phyloP scores from a whole-genome alignment of 2,329 filamentous ascomycete genomes.

The Calycina herbarum region DNA sequence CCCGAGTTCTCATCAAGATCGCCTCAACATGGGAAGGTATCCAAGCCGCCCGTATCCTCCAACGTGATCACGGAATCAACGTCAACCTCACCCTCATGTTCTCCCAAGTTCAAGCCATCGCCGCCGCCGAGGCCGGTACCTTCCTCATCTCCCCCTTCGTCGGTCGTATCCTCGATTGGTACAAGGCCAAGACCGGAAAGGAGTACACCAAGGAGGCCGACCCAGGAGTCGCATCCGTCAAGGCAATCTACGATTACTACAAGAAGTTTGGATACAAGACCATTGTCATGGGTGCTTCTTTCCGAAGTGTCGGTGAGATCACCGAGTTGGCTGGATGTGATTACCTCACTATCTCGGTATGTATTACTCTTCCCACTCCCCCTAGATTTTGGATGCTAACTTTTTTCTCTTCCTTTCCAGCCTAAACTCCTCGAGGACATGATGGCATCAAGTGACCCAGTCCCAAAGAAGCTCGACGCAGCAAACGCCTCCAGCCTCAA shows the following conservation, averaged over 20 bases:
- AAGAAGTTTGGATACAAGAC: conserved; percentile 99
- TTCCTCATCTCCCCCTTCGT: conserved; percentile 99
- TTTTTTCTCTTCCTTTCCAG: conserved; percentile 42
- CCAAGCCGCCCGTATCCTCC: conserved; percentile 95
- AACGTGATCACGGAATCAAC: conserved; percentile 95
- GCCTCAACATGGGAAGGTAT: conserved; percentile 99
- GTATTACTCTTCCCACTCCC: conserved; percentile 33
- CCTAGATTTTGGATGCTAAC: not conserved
- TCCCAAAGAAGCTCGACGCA: conserved; percentile 92
- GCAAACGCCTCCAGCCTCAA: conserved; percentile 63
- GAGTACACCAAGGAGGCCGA: conserved; percentile 88
- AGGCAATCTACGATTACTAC: conserved; percentile 99
- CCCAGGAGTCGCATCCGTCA: conserved; percentile 92
- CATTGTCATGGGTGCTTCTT: conserved; percentile 99
- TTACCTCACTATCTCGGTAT: conserved; percentile 95
- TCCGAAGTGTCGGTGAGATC: conserved; percentile 95
- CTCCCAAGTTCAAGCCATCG: conserved; percentile 91
- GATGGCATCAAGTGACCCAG: conserved; percentile 74
- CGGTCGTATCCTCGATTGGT: conserved; percentile 99
- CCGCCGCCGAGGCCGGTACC: conserved; percentile 88
- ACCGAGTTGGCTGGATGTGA: conserved; percentile 97
- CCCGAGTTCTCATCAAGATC: conserved; percentile 96
- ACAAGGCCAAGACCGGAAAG: conserved; percentile 94
- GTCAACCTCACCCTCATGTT: conserved; percentile 99
- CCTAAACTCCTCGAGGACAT: conserved; percentile 94